Evolutionary conservation across 768 basidiomycete genomes (phyloP).

Genomic region (Trichaptum fuscoviolaceum): DNA sequence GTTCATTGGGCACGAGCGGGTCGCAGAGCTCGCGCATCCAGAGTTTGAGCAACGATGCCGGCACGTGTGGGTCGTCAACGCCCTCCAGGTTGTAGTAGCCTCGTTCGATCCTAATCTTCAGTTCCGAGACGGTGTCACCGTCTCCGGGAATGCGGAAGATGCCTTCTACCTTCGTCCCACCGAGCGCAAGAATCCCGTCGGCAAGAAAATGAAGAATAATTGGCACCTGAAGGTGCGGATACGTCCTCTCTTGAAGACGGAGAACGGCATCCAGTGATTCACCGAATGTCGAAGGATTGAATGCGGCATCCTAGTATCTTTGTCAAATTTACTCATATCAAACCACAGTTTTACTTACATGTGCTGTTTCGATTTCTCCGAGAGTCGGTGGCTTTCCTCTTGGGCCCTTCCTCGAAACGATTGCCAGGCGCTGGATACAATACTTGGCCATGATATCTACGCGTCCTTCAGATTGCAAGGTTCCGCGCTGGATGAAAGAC

Average conservation of each 20-base stretch:
- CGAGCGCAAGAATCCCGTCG: slow-evolving; percentile 85
- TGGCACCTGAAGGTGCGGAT: slow-evolving; percentile 79
- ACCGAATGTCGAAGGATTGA: slow-evolving; percentile 92
- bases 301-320: slow-evolving; percentile 73
- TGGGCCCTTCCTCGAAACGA: slow-evolving; percentile 79
- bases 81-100: slow-evolving; percentile 89
- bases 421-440: slow-evolving; percentile 70
- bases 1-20: slow-evolving; percentile 85
- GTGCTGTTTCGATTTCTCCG: slow-evolving; percentile 88
- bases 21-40: slow-evolving; percentile 92
- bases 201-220: slow-evolving; percentile 93
- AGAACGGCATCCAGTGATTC: slow-evolving; percentile 84
- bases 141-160: slow-evolving; percentile 94
- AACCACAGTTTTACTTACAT: slow-evolving; percentile 39
- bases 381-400: slow-evolving; percentile 77
- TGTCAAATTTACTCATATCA: neutral
- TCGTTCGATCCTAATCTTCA: slow-evolving; percentile 86
- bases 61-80: slow-evolving; percentile 86
- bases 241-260: slow-evolving; percentile 79
- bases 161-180: slow-evolving; percentile 80
- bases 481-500: slow-evolving; percentile 71
- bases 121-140: slow-evolving; percentile 77
- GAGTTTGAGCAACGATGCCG: slow-evolving; percentile 85
- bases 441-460: slow-evolving; percentile 90
- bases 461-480: slow-evolving; percentile 62